Base-by-base conservation (phyloP, 208 protist species). In the Novymonas esmeraldas region DNA sequence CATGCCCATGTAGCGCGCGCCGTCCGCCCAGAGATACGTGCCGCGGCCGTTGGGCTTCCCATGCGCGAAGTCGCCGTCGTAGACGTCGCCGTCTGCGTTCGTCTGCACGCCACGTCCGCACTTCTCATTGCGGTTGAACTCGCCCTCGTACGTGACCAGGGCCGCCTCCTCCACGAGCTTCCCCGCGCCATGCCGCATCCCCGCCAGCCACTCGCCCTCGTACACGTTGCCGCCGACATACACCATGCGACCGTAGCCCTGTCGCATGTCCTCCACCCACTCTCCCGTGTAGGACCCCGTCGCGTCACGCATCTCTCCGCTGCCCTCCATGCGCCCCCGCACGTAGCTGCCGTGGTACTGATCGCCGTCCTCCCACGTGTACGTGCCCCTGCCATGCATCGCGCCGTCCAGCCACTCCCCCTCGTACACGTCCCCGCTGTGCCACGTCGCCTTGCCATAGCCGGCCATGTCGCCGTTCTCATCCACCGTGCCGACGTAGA, bases 141-240 rank as follows among this genome's bases (percentile, higher is more conserved):
- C 78, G 24, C 86, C 90, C 52, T 90, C 81, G 72, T 92, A 95
- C 36, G 68, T 76, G 51, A 79, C 63, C 16, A 79, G 76, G 7
- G 62, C 66, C 28, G 56, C 55, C 1, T 64, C 42, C 54, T 95
- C 85, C 14, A 85, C 76, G 14, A 97, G 78, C 22, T 79, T 88
- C 20, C 94, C 94, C 9, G 88, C 71, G 22, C 94, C 94, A 55
- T 97, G 84, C 18, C 88, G 82, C 81, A 89, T 92, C 42, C 89
- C 86, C 0, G 77, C 78, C 13, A 87, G 63, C 93, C 93, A 97
- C 55, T 95, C 83, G 16, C 93, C 93, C 29, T 95, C 89, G 71
- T 96, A 97, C 7, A 89, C 70, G 67, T 85, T 89, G 18, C 85
- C 85, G 34, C 87, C 78, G 31, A 70, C 57, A 58, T 93, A 95